These are phyloP conservation scores for Acanthamoeba quina DNA, from an alignment of 208 protist genomes.

Conservation along the genomic window DNA sequence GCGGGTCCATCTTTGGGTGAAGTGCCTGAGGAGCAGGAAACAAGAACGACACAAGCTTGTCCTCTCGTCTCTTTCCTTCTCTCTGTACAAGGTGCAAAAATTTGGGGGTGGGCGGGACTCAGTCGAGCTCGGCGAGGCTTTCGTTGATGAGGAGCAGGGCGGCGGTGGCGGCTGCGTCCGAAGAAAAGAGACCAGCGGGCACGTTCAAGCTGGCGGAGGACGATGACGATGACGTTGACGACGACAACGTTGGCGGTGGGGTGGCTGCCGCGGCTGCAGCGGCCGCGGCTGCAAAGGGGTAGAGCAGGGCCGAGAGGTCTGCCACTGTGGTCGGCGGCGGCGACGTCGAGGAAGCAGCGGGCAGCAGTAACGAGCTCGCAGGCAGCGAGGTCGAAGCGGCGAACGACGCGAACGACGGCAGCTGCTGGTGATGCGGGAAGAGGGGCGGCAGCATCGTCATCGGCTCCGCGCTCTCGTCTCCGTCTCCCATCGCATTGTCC, in stretches of 20 bases:
- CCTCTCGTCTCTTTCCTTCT: too few relatives aligned
- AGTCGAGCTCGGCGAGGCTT: constrained; percentile 24
- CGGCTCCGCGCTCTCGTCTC: too few relatives aligned
- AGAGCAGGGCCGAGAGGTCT: neutral
- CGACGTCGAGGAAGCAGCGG: neutral
- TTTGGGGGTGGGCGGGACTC: too few relatives aligned
- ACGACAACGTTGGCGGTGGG: neutral
- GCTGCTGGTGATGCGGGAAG: neutral
- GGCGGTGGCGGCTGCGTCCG: neutral
- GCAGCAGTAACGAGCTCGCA: neutral
- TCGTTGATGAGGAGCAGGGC: constrained; percentile 41
- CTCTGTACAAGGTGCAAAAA: too few relatives aligned
- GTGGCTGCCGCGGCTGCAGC: neutral
- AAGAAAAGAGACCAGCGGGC: neutral
- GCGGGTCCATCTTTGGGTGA: too few relatives aligned
- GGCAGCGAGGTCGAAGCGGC: neutral
- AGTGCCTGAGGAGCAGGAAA: too few relatives aligned
- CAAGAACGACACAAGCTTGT: too few relatives aligned
- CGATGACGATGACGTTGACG: neutral
- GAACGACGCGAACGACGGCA: neutral
- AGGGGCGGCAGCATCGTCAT: neutral
- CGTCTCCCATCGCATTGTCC: neutral
- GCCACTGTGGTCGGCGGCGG: neutral
- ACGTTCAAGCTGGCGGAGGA: neutral
- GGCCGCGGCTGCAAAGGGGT: neutral